Percentiles rank a stretch among this genome's conserved stretches.
These are phyloP conservation scores for Kokia cookei DNA, from an alignment of 441 rosid genomes.

Conservation along the genomic window DNA sequence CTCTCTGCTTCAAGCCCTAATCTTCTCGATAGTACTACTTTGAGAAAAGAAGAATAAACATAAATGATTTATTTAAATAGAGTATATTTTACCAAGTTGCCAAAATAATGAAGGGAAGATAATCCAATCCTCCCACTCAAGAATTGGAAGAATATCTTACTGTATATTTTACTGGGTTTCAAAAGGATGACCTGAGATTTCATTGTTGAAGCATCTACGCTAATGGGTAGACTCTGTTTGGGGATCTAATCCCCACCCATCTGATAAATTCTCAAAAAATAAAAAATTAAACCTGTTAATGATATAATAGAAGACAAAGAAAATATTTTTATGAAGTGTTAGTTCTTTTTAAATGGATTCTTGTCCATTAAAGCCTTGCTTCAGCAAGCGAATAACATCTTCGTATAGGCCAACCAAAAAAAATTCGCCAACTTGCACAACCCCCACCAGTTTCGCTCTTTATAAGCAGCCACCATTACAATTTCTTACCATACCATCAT, in stretches of 20 bases:
- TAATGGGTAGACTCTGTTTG: slow-evolving; percentile 18
- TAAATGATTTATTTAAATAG: background rate
- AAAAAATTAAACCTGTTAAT: slow-evolving; percentile 12
- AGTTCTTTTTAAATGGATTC: slow-evolving; percentile 20
- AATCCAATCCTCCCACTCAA: slow-evolving; percentile 7
- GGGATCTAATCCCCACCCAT: slow-evolving; percentile 49
- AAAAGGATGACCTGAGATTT: slow-evolving; percentile 11
- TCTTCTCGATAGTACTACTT: background rate
- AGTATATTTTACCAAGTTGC: slow-evolving; percentile 32
- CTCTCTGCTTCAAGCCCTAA: background rate
- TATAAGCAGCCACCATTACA: slow-evolving; percentile 44
- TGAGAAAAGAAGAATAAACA: slow-evolving; percentile 6
- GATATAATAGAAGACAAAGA: slow-evolving; percentile 27
- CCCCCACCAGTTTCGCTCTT: slow-evolving; percentile 28
- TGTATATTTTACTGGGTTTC: slow-evolving; percentile 14
- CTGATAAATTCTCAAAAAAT: slow-evolving; percentile 21
- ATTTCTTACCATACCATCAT: slow-evolving; percentile 26
- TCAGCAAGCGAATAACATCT: slow-evolving; percentile 33
- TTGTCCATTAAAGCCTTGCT: slow-evolving; percentile 13
- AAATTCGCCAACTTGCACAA: slow-evolving; percentile 48
- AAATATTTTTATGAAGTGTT: slow-evolving; percentile 20
- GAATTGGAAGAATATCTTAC: slow-evolving; percentile 23
- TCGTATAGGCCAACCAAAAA: background rate
- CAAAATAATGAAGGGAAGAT: slow-evolving; percentile 9
- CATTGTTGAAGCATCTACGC: slow-evolving; percentile 25